A percentile compares a stretch with the other conserved stretches of the same genome.
Evolutionary conservation across 1,284 basidiomycete species (phyloP).

Genomic region (Waitea zeae): DNA sequence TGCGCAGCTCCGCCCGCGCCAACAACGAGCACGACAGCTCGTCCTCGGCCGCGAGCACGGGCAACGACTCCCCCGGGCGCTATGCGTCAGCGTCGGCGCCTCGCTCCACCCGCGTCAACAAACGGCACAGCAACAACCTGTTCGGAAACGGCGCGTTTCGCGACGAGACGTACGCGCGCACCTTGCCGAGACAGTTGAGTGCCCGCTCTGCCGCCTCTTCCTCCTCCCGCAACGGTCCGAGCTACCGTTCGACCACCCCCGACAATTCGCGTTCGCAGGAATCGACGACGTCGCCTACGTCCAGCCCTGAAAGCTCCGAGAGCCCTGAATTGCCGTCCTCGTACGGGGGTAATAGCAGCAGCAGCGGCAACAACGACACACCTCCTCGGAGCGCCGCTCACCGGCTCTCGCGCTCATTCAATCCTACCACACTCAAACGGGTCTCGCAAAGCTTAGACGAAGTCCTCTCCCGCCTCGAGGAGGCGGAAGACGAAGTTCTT

Average conservation of each 20-base stretch:
- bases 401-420: constrained; percentile 29
- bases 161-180: constrained; percentile 53
- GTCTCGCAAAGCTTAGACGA: constrained; percentile 57
- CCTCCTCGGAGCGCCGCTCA: no score
- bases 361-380: background rate
- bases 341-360: constrained; percentile 1
- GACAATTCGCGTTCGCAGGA: constrained; percentile 13
- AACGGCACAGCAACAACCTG: constrained; percentile 68
- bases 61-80: constrained; percentile 7
- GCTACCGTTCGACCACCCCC: constrained; percentile 28
- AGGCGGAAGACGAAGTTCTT: constrained; percentile 50
- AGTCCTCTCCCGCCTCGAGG: constrained; percentile 49
- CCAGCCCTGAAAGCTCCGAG: no score
- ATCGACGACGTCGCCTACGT: no score
- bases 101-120: no score
- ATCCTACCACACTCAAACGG: constrained; percentile 34
- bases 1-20: no score
- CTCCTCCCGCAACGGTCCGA: constrained; percentile 22
- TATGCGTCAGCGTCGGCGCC: constrained; percentile 10
- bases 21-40: constrained; percentile 14
- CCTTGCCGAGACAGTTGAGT: constrained; percentile 24
- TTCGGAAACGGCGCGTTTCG: constrained; percentile 63
- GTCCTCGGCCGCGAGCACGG: constrained; percentile 6
- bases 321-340: constrained; percentile 7
- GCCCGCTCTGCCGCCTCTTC: constrained; percentile 6